Base-by-base conservation (phyloP, 1,139 yeast species). In the Candida tetrigidarum region DNA sequence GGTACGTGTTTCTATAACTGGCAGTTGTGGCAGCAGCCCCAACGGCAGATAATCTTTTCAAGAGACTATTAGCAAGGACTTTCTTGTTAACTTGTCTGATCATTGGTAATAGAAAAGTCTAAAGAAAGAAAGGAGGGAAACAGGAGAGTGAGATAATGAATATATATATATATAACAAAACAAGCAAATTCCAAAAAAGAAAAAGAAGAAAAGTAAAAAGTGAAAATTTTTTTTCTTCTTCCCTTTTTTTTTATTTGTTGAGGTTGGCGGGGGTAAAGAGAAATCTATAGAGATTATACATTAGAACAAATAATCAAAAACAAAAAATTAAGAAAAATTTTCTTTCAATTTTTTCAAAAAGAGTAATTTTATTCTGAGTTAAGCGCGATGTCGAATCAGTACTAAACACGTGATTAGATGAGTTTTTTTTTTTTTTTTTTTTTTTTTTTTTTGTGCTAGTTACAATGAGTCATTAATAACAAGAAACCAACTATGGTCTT, bases 301-400 rank as follows among this genome's bases (percentile, higher is more conserved):
- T n/a, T n/a, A n/a, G n/a, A n/a, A n/a, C n/a, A n/a, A n/a, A n/a
- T n/a, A n/a, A n/a, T n/a, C n/a, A n/a, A n/a, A n/a, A n/a, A 15
- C 25, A 30, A 11, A 30, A 30, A 4, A 19, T 15, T 18, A 37
- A 22, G 35, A 25, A 39, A 38, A 25, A 41, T 67, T 36, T 34
- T 36, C n/a, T n/a, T n/a, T n/a, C n/a, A n/a, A n/a, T n/a, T 35
- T 23, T 34, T 28, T 37, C 40, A 37, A 37, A 37, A 37, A 37
- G 40, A 37, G 40, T 37, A 37, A 37, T 37, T 37, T 19, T 28
- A 19, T 36, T 37, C 8, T 16, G 20, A 28, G 15, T 50, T 69
- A 67, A 67, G 73, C 76, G 76, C 76, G 75, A 73, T 70, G 51
- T 56, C 51, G 62, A 63, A 71, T 71, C 76, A 59, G 67, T 48